Conservation (phyloP, 805 yeast species). For the Zygosaccharomyces rouxii region DNA sequence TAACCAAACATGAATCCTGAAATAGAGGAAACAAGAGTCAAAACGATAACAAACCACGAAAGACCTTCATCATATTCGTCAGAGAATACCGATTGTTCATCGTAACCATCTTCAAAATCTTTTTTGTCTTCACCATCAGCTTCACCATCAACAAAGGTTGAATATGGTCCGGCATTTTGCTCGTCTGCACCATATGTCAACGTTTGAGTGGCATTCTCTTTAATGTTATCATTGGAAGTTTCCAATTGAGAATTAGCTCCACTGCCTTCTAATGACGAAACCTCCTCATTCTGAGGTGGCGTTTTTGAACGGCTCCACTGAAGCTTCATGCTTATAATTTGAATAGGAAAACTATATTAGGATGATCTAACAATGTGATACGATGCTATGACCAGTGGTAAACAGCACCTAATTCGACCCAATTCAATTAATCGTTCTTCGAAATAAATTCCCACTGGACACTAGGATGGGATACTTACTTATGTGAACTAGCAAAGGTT, state of each 20-base stretch:
- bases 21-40: slow-evolving; percentile 77
- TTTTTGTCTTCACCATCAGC: slow-evolving; percentile 12
- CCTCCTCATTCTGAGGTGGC: background rate
- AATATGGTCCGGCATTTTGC: background rate
- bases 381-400: background rate
- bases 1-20: slow-evolving; percentile 97
- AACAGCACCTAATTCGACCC: background rate
- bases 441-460: background rate
- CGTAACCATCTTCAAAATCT: slow-evolving; percentile 42
- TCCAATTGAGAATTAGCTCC: background rate
- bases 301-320: background rate
- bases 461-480: background rate
- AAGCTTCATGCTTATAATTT: background rate
- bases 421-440: background rate
- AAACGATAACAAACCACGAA: slow-evolving; percentile 56
- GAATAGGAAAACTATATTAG: background rate
- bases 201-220: background rate
- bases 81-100: slow-evolving; percentile 39
- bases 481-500: background rate
- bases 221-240: background rate
- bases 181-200: background rate
- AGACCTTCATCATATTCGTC: slow-evolving; percentile 49
- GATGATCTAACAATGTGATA: background rate
- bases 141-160: slow-evolving; percentile 9
- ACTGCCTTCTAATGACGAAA: background rate